Conservation (phyloP, 176 grass and related monocot genomes). For the Triticum monococcum region DNA sequence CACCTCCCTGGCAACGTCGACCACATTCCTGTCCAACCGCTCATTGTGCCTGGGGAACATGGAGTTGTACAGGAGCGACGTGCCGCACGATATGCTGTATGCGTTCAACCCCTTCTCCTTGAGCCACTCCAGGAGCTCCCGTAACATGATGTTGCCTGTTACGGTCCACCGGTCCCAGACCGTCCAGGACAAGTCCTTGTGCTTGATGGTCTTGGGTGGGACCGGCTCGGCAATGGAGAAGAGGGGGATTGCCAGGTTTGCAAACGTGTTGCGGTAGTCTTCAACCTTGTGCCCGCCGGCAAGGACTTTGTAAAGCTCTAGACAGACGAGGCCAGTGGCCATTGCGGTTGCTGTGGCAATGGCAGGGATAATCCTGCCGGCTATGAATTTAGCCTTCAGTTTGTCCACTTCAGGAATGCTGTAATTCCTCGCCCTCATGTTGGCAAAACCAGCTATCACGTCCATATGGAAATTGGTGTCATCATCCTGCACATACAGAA, state of each 20-base stretch:
- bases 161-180: conserved; percentile 90
- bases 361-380: conserved; percentile 88
- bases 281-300: conserved; percentile 64
- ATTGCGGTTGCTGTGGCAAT: conserved; percentile 82
- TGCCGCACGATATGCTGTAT: conserved; percentile 78
- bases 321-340: conserved; percentile 83
- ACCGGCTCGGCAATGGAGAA: conserved; percentile 90
- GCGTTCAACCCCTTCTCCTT: conserved; percentile 68
- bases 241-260: conserved; percentile 76
- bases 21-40: conserved; percentile 66
- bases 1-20: conserved; percentile 63
- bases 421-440: conserved; percentile 93
- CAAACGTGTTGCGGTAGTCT: conserved; percentile 84
- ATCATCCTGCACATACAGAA: conserved; percentile 61
- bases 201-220: conserved; percentile 70
- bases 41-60: conserved; percentile 92
- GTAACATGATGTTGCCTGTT: conserved; percentile 60
- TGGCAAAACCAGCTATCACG: conserved; percentile 84
- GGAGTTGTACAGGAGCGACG: conserved; percentile 83
- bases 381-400: conserved; percentile 93
- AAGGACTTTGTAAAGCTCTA: conserved; percentile 83
- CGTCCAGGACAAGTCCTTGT: conserved; percentile 70
- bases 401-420: conserved; percentile 87
- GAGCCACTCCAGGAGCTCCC: conserved; percentile 82
- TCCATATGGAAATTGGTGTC: conserved; percentile 97